Conservation (phyloP, 1,139 yeast genomes). For the Geotrichum carabidarum region DNA sequence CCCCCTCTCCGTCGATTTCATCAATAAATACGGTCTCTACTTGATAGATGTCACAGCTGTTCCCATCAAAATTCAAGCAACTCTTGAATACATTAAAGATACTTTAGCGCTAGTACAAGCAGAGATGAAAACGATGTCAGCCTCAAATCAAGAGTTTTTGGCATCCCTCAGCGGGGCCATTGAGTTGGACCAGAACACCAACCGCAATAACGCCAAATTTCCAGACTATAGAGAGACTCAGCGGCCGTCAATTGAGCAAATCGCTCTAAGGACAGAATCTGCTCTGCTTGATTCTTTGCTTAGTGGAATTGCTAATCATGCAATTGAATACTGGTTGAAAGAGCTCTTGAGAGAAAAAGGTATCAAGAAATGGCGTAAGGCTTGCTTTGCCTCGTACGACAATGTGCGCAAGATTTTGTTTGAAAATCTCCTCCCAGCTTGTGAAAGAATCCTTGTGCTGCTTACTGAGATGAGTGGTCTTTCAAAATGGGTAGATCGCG, state of each 20-base stretch:
- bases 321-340: slow-evolving; percentile 47
- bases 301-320: slow-evolving; percentile 54
- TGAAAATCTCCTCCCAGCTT: slow-evolving; percentile 50
- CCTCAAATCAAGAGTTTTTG: slow-evolving; percentile 40
- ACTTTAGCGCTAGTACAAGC: slow-evolving; percentile 38
- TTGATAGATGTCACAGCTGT: slow-evolving; percentile 34
- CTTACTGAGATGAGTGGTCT: slow-evolving; percentile 47
- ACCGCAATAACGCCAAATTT: neutral
- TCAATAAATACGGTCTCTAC: slow-evolving; percentile 27
- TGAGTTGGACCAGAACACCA: slow-evolving; percentile 25
- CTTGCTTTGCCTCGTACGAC: slow-evolving; percentile 51
- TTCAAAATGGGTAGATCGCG: slow-evolving; percentile 40
- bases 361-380: slow-evolving; percentile 51
- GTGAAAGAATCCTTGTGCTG: slow-evolving; percentile 55
- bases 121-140: slow-evolving; percentile 44
- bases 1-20: slow-evolving; percentile 17
- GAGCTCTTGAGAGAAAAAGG: slow-evolving; percentile 64
- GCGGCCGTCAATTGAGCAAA: slow-evolving; percentile 20
- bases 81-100: slow-evolving; percentile 41
- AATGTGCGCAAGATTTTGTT: slow-evolving; percentile 44
- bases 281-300: slow-evolving; percentile 48
- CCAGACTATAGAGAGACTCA: slow-evolving; percentile 15
- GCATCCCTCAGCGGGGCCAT: slow-evolving; percentile 26
- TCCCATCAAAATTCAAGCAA: slow-evolving; percentile 34
- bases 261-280: slow-evolving; percentile 20